Evolutionary conservation across 2,329 filamentous ascomycete species (phyloP).

Genomic region (Alternaria dauci): DNA sequence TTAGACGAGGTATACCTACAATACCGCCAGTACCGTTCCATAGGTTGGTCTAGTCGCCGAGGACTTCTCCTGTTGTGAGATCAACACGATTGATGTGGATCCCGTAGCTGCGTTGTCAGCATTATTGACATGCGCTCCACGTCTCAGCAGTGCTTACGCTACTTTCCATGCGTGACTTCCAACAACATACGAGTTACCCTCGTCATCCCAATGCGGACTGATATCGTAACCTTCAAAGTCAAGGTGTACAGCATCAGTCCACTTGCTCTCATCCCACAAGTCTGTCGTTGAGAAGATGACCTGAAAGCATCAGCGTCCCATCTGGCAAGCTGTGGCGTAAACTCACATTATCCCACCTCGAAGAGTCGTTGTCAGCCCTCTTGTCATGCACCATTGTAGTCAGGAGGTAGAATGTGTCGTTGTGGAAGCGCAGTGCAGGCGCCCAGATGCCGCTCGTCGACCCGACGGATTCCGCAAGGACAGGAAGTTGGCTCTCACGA

Average conservation of each 20-base stretch:
- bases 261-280: constrained; percentile 55
- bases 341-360: constrained; percentile 51
- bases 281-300: constrained; percentile 58
- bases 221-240: constrained; percentile 63
- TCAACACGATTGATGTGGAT: constrained; percentile 44
- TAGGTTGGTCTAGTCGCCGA: constrained; percentile 33
- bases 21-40: constrained; percentile 51
- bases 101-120: constrained; percentile 22
- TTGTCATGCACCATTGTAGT: constrained; percentile 46
- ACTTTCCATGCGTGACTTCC: constrained; percentile 35
- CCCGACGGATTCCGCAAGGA: constrained; percentile 44
- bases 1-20: not conserved
- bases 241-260: constrained; percentile 61
- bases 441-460: constrained; percentile 54
- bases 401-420: constrained; percentile 54
- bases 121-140: not conserved
- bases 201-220: constrained; percentile 63
- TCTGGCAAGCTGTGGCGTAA: not conserved
- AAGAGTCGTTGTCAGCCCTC: constrained; percentile 35
- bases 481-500: constrained; percentile 51
- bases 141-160: not conserved
- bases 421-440: constrained; percentile 52
- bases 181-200: constrained; percentile 62
- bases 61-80: constrained; percentile 38
- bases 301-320: not conserved